Conservation (phyloP, 441 rosid genomes). For the Cnidoscolus chayamansa region DNA sequence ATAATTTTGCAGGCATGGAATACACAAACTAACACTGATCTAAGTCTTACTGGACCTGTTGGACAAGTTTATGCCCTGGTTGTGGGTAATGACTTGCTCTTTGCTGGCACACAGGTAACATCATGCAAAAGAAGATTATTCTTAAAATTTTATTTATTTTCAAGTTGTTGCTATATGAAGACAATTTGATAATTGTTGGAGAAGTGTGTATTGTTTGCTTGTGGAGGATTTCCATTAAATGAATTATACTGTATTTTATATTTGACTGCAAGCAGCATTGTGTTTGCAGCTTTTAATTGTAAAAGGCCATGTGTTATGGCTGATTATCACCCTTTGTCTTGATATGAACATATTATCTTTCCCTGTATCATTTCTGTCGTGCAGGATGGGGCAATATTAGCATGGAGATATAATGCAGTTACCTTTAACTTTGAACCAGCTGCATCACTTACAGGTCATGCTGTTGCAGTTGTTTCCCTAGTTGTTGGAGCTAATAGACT, state of each 20-base stretch:
- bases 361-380: slow-evolving; percentile 8
- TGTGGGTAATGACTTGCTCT: slow-evolving; percentile 77
- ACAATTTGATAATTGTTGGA: background rate
- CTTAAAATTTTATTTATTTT: slow-evolving; percentile 3
- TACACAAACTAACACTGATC: slow-evolving; percentile 61
- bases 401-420: slow-evolving; percentile 73
- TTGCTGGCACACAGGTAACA: slow-evolving; percentile 92
- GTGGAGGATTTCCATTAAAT: background rate
- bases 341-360: background rate
- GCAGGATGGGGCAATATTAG: slow-evolving; percentile 91
- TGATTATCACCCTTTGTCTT: background rate
- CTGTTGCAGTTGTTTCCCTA: slow-evolving; percentile 71
- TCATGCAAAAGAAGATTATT: background rate
- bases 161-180: background rate
- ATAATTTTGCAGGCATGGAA: slow-evolving; percentile 74
- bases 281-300: background rate
- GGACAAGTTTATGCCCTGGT: slow-evolving; percentile 94
- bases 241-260: background rate
- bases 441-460: slow-evolving; percentile 69
- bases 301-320: background rate
- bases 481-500: slow-evolving; percentile 91
- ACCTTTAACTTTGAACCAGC: slow-evolving; percentile 80
- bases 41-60: slow-evolving; percentile 92
- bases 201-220: background rate
- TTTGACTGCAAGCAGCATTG: background rate